Evolutionary conservation across 805 yeast species (phyloP), one percentile per base, ranked within the genome.

Genomic region (Yamadazyma tumulicola): DNA sequence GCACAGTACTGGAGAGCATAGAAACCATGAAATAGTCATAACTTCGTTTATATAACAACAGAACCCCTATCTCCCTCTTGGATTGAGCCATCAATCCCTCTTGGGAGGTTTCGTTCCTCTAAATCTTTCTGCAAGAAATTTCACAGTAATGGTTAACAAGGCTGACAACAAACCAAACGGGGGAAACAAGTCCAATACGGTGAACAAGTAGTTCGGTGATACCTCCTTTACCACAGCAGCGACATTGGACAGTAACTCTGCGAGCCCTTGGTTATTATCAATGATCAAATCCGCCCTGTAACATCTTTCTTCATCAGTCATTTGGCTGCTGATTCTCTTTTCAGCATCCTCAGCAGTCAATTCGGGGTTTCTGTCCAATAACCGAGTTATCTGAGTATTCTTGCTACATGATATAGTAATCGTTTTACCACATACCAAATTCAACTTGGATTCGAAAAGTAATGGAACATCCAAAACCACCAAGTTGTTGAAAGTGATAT

Each of bases 1-100:
- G 97, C 99, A 0, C 99, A 93, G 54, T 93, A 93, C 54, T 94
- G 98, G 98, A 67, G 98, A 41, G 88, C 97, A 0, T 91, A 35
- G 25, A 8, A 20, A 15, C n/a, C 19, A 21, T 21, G 9, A 21
- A 9, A 21, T 21, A 21, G 11, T 9, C 11, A 21, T 21, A 9
- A 21, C n/a, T n/a, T n/a, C n/a, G n/a, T n/a, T n/a, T 20, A 24
- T 23, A 35, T 24, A 30, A 17, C 24, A 10, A 12, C 23, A n/a
- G 11, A 19, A 12, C 10, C 10, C 24, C n/a, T 21, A 21, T 21
- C 11, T 21, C n/a, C 10, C 11, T 21, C 10, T 21, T 21, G n/a
- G n/a, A n/a, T n/a, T n/a, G n/a, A n/a, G n/a, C n/a, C n/a, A 25
- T 25, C 10, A 14, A 27, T 25, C 27, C 7, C 13, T 25, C 27